Evolutionary conservation across 2,329 filamentous ascomycete genomes (phyloP), one percentile per base, ranked within the genome.

Genomic region (Aspergillus sp.): DNA sequence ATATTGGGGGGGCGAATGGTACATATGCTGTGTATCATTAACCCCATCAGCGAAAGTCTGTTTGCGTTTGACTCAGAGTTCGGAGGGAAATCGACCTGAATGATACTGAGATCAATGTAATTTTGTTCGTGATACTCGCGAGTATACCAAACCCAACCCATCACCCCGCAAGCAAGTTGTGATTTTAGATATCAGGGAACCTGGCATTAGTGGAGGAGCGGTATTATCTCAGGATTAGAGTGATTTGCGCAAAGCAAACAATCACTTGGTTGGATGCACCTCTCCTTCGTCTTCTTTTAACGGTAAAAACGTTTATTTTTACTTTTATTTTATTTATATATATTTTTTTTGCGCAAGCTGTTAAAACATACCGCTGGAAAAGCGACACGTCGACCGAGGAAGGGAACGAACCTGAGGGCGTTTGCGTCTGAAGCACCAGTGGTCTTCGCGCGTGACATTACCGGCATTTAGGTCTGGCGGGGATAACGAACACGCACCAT

Each of bases 361-460:
- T 15, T 23, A 33, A 46, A 31, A 39, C 21, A 53, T 57, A 43
- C 50, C 37, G 41, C 12, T 46, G 45, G 44, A 53, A 24, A 58
- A 55, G 54, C 57, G 54, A 57, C 59, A 59, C 55, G 60, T 62
- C 55, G 52, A 45, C 19, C 33, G 31, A 11, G 15, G 43, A 14
- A 60, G 49, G 57, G 60, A 43, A 14, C 6, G 33, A n/a, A 37
- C 15, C 8, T 37, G 35, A 49, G 52, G 60, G 58, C 58, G 60
- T 62, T 62, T 62, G 58, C 45, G 53, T 48, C 39, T 39, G 49
- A 52, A 48, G 24, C 52, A 40, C 51, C 57, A 58, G 41, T 58
- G 41, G 27, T 19, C 39, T 41, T 12, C 12, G 39, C n/a, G 45
- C 45, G 55, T 62, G 59, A 51, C 11, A 46, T 44, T 57, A 62